Percentiles rank a stretch among this genome's conserved stretches.
These are phyloP conservation scores for Hygrophorus russula DNA, from an alignment of 768 basidiomycete genomes.

Conservation along the genomic window DNA sequence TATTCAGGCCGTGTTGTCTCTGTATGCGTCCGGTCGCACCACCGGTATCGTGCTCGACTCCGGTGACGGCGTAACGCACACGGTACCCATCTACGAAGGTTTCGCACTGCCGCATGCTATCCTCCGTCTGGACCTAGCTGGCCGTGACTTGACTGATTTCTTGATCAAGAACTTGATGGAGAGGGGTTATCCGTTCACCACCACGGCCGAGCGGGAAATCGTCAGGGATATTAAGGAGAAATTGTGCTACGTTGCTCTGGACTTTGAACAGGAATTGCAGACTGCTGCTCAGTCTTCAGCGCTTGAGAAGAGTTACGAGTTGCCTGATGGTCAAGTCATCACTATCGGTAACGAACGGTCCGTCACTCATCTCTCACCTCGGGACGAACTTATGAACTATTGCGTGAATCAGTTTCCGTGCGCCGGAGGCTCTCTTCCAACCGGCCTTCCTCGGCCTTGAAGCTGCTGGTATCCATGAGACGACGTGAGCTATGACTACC, in stretches of 20 bases:
- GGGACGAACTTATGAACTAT: conserved; percentile 41
- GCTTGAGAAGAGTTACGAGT: conserved; percentile 88
- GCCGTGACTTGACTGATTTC: conserved; percentile 82
- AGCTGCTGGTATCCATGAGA: conserved; percentile 87
- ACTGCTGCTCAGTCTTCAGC: conserved; percentile 83
- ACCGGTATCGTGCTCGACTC: conserved; percentile 94
- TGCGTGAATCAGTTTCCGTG: conserved; percentile 77
- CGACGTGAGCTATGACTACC: conserved; percentile 43
- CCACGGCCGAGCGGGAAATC: conserved; percentile 88
- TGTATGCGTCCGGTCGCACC: conserved; percentile 92
- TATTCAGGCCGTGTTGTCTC: conserved; percentile 83
- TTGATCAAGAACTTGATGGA: conserved; percentile 81
- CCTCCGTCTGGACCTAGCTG: conserved; percentile 83
- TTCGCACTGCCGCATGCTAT: conserved; percentile 91
- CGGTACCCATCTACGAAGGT: conserved; percentile 93
- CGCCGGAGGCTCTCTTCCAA: conserved; percentile 91
- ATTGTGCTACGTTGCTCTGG: conserved; percentile 89
- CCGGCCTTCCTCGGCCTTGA: conserved; percentile 85
- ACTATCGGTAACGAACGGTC: conserved; percentile 88
- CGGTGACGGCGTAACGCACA: conserved; percentile 93
- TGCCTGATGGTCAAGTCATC: conserved; percentile 90
- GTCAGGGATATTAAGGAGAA: conserved; percentile 98
- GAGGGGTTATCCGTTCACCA: conserved; percentile 90
- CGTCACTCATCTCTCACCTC: conserved; percentile 41
- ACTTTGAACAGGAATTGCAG: conserved; percentile 90